Base-by-base conservation (phyloP, 2,329 filamentous ascomycete species). In the Fusarium pseudocircinatum region DNA sequence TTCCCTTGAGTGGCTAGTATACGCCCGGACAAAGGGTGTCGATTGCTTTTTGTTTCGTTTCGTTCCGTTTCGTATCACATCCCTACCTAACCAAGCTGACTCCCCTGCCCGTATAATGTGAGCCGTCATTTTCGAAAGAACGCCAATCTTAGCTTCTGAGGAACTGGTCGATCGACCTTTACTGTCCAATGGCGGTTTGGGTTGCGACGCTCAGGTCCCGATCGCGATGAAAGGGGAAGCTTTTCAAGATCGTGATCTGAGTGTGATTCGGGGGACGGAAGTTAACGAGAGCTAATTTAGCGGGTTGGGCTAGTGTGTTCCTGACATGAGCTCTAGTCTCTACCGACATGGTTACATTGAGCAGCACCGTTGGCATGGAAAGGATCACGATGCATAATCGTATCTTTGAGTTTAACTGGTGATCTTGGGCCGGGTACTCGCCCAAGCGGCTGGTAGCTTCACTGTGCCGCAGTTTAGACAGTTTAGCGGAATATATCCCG, bases 21-120 rank as follows among this genome's bases (percentile, higher is more conserved):
- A 50, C 52, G 28, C 52, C 26, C 8, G 4, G 37, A 5, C 28
- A 20, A 32, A 56, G 52, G 56, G n/a, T 36, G n/a, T 34, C 18
- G 39, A 20, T 50, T 50, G 54, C 56, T 30, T 50, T 58, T 59
- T 59, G 56, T 59, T 59, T 59, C 20, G 32, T 59, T 59, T 50
- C 56, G 11, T 28, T 37, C 24, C 6, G 11, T 50, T n/a, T 37
- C 56, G 42, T 59, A 50, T 59, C 14, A 4, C 32, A 50, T 50
- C 56, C 56, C 56, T 59, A 50, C 56, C 11, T 20, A 20, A 28
- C n/a, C n/a, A n/a, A n/a, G n/a, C n/a, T n/a, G n/a, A n/a, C 3
- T 36, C 56, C 56, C 52, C 42, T 36, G 12, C 13, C 15, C 7
- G 14, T n/a, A 9, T 7, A 36, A n/a, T 49, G 13, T 36, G 32